Evolutionary conservation across 768 basidiomycete genomes (phyloP).

Genomic region (Leccinum incarnatum): DNA sequence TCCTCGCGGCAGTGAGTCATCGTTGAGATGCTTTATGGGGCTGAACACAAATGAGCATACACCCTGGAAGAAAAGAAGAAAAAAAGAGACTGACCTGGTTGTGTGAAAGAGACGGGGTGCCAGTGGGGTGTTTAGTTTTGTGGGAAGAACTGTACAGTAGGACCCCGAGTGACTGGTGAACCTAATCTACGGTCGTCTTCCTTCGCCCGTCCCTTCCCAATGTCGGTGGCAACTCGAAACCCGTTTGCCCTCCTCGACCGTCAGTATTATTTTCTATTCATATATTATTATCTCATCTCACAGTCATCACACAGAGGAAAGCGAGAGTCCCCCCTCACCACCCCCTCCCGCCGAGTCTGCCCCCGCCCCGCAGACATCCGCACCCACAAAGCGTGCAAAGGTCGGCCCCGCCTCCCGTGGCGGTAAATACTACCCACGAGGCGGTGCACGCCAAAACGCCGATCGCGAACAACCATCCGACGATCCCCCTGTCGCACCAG

Average conservation of each 20-base stretch:
- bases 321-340: slow-evolving; percentile 42
- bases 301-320: slow-evolving; percentile 37
- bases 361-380: slow-evolving; percentile 25
- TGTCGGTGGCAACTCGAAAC: slow-evolving; percentile 91
- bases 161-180: slow-evolving; percentile 39
- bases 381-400: slow-evolving; percentile 44
- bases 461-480: slow-evolving; percentile 39
- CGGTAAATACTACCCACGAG: slow-evolving; percentile 69
- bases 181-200: not conserved
- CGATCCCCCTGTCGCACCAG: slow-evolving; percentile 35
- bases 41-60: slow-evolving; percentile 5
- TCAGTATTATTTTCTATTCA: slow-evolving; percentile 34
- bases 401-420: slow-evolving; percentile 62
- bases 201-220: slow-evolving; percentile 32
- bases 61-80: too few relatives aligned
- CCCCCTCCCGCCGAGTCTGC: slow-evolving; percentile 31
- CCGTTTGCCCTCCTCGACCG: slow-evolving; percentile 82
- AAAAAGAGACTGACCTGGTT: slow-evolving; percentile 44
- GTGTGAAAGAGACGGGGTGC: slow-evolving; percentile 21
- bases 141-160: slow-evolving; percentile 38
- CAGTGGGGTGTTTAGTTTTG: slow-evolving; percentile 21
- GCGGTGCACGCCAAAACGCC: slow-evolving; percentile 46
- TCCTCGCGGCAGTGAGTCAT: slow-evolving; percentile 74
- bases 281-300: slow-evolving; percentile 10
- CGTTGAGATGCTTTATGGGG: slow-evolving; percentile 80